phyloP scores from a whole-genome alignment of 2,329 filamentous ascomycete genomes.

The Simplicillium sp. region DNA sequence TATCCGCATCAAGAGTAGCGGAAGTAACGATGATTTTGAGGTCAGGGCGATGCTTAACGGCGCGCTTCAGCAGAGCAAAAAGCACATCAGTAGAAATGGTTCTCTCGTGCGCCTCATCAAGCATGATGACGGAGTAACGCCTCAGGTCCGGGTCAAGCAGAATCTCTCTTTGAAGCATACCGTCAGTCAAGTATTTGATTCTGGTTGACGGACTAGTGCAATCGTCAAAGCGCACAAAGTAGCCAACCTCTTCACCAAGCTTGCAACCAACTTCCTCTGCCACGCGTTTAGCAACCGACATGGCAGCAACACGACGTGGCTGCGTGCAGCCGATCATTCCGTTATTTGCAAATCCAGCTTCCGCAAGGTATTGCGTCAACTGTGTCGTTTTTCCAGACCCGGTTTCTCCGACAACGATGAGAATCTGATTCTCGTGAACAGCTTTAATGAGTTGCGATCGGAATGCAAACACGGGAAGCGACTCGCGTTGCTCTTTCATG shows the following conservation, averaged over 20 bases:
- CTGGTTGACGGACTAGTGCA: slow-evolving; percentile 77
- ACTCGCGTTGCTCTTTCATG: slow-evolving; percentile 91
- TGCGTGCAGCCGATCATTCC: slow-evolving; percentile 95
- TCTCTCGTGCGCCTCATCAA: slow-evolving; percentile 95
- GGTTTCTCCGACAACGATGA: slow-evolving; percentile 96
- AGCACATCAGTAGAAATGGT: slow-evolving; percentile 94
- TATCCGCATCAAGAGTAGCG: slow-evolving; percentile 91
- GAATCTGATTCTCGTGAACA: slow-evolving; percentile 74
- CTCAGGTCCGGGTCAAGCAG: slow-evolving; percentile 82
- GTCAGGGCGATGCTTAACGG: slow-evolving; percentile 73
- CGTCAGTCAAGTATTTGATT: slow-evolving; percentile 99
- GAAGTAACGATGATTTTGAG: slow-evolving; percentile 95
- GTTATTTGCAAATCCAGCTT: slow-evolving; percentile 78
- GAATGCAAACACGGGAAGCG: slow-evolving; percentile 82
- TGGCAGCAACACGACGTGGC: slow-evolving; percentile 90
- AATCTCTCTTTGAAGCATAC: slow-evolving; percentile 94
- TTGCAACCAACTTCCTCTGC: slow-evolving; percentile 89
- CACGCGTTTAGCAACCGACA: slow-evolving; percentile 96
- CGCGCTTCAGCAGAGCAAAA: slow-evolving; percentile 91
- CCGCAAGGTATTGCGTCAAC: slow-evolving; percentile 87
- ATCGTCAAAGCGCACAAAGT: slow-evolving; percentile 96
- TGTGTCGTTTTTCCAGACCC: slow-evolving; percentile 97
- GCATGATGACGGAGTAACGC: slow-evolving; percentile 92
- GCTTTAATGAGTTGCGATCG: slow-evolving; percentile 80
- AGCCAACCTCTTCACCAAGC: slow-evolving; percentile 87